Evolutionary conservation across 495 filamentous ascomycete species (phyloP).

Genomic region (Acidiella bohemica): DNA sequence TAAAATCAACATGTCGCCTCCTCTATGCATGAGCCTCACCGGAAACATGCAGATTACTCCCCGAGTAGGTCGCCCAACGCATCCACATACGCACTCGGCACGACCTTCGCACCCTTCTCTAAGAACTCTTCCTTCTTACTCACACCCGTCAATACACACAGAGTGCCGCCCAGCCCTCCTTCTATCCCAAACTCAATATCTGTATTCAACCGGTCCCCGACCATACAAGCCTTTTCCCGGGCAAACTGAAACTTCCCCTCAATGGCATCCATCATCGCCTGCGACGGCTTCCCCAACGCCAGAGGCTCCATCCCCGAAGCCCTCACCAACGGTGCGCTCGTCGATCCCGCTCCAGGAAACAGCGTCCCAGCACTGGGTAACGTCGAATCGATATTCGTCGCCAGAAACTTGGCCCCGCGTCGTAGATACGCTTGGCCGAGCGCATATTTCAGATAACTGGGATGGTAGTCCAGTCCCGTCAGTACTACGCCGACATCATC

Average conservation of each 20-base stretch:
- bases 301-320: constrained; percentile 56
- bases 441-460: constrained; percentile 85
- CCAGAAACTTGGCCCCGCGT: constrained; percentile 75
- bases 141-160: constrained; percentile 86
- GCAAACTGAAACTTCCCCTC: constrained; percentile 91
- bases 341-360: constrained; percentile 83
- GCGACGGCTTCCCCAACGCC: constrained; percentile 82
- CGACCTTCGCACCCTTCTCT: constrained; percentile 41
- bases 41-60: no score
- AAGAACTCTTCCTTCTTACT: constrained; percentile 68
- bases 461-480: constrained; percentile 76
- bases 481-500: constrained; percentile 82
- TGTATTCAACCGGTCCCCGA: constrained; percentile 86
- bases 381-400: constrained; percentile 83
- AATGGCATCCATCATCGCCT: constrained; percentile 98
- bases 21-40: no score
- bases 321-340: constrained; percentile 63
- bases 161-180: constrained; percentile 76
- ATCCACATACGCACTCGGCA: constrained; percentile 70
- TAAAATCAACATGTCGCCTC: no score
- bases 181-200: constrained; percentile 94
- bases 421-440: constrained; percentile 74
- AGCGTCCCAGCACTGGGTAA: constrained; percentile 65
- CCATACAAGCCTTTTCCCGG: constrained; percentile 78
- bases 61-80: constrained; percentile 59